A percentile compares a stretch with the other conserved stretches of the same genome.
phyloP scores from a whole-genome alignment of 1,284 basidiomycete species.

The Xanthoconium separans region DNA sequence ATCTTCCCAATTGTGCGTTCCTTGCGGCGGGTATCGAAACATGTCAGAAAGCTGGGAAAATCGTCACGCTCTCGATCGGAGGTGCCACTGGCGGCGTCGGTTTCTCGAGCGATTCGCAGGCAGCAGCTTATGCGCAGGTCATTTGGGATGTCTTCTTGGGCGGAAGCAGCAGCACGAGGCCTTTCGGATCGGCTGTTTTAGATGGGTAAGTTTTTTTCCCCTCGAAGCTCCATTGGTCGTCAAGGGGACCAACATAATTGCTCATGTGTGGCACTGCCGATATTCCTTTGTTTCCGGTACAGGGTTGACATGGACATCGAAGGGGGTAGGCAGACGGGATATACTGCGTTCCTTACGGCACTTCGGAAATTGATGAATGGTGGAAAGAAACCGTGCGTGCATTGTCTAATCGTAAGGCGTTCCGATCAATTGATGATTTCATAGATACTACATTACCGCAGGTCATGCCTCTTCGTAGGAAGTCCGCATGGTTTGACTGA shows the following conservation, averaged over 20 bases:
- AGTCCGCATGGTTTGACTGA: conserved; percentile 1
- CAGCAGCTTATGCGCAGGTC: conserved; percentile 49
- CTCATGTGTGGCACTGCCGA: conserved; percentile 3
- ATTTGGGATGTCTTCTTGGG: conserved; percentile 70
- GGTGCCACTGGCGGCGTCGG: conserved; percentile 55
- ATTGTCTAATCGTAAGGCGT: background rate
- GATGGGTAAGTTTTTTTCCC: conserved; percentile 49
- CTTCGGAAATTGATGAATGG: conserved; percentile 47
- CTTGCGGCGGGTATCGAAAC: conserved; percentile 54
- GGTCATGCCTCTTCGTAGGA: conserved; percentile 23
- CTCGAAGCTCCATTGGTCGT: background rate
- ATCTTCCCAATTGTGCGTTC: conserved; percentile 55
- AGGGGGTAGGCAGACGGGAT: conserved; percentile 52
- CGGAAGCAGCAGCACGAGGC: conserved; percentile 44
- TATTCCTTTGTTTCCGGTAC: background rate
- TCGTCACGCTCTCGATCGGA: conserved; percentile 62
- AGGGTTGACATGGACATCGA: conserved; percentile 70
- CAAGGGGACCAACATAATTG: conserved; percentile 1
- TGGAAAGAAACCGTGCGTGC: conserved; percentile 50
- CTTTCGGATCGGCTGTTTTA: conserved; percentile 62
- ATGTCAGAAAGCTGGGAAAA: conserved; percentile 65
- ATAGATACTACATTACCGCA: conserved; percentile 57
- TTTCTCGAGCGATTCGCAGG: conserved; percentile 56
- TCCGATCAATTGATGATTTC: conserved; percentile 2
- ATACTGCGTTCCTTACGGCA: conserved; percentile 52